Conservation (phyloP, 2,329 filamentous ascomycete species). For the Trichoderma pleuroti region DNA sequence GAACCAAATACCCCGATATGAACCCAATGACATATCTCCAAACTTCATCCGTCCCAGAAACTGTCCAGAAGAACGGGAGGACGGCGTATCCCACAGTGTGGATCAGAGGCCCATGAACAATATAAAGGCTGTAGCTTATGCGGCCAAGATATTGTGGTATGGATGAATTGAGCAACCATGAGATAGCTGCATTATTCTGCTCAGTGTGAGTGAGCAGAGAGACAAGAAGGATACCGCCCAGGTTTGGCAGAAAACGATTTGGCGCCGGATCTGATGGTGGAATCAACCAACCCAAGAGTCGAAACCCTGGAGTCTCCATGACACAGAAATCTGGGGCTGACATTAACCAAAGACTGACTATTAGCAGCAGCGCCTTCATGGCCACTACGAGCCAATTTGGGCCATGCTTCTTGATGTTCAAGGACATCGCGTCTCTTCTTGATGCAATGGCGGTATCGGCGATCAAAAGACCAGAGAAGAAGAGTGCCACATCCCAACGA, state of each 20-base stretch:
- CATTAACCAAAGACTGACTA: not conserved
- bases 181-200: not conserved
- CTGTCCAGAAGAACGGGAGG: not conserved
- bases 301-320: not conserved
- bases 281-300: not conserved
- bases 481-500: not conserved
- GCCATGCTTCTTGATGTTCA: not conserved
- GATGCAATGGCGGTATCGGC: not conserved
- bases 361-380: not conserved
- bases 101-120: not conserved
- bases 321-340: not conserved
- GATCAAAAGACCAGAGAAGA: not conserved
- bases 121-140: not conserved
- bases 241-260: not conserved
- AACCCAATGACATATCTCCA: not conserved
- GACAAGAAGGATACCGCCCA: not conserved
- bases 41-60: not conserved
- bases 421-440: not conserved
- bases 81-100: not conserved
- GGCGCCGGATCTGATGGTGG: not conserved
- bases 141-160: not conserved
- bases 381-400: not conserved
- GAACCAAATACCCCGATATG: not conserved
- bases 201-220: not conserved
- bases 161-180: not conserved